Evolutionary conservation across 306 rosid species (phyloP).

Genomic region (Notholithocarpus densiflorus): DNA sequence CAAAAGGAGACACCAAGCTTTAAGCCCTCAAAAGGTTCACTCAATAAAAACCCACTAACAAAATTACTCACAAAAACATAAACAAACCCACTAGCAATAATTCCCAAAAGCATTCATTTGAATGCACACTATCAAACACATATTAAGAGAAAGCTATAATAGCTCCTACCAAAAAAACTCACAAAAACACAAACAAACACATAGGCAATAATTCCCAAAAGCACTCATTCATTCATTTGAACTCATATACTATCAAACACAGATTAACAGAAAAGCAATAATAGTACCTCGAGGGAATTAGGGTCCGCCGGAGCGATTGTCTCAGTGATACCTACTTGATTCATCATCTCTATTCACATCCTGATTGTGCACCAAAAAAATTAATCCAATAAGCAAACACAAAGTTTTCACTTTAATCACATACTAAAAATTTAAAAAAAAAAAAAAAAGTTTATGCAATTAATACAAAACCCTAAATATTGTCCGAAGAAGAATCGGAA

Average conservation of each 20-base stretch:
- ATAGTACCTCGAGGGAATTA: conserved; percentile 61
- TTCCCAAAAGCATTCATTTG: not conserved
- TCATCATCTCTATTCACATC: conserved; percentile 56
- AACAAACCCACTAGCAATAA: not conserved
- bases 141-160: not conserved
- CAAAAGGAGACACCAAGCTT: not conserved
- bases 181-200: not conserved
- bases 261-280: not conserved
- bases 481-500: conserved; percentile 9
- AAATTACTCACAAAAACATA: not conserved
- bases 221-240: not conserved
- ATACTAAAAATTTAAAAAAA: not conserved
- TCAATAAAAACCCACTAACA: not conserved
- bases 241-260: not conserved
- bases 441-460: not conserved
- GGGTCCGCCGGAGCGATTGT: conserved; percentile 57
- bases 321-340: conserved; percentile 75
- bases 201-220: not conserved
- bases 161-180: not conserved
- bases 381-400: not conserved
- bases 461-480: conserved; percentile 58
- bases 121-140: not conserved
- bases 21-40: not conserved
- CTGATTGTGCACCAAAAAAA: conserved; percentile 27
- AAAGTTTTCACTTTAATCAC: not conserved